Evolutionary conservation across 139 green algal species (phyloP), one percentile per base, ranked within the genome.

Genomic region (Picochlorum costavermella): DNA sequence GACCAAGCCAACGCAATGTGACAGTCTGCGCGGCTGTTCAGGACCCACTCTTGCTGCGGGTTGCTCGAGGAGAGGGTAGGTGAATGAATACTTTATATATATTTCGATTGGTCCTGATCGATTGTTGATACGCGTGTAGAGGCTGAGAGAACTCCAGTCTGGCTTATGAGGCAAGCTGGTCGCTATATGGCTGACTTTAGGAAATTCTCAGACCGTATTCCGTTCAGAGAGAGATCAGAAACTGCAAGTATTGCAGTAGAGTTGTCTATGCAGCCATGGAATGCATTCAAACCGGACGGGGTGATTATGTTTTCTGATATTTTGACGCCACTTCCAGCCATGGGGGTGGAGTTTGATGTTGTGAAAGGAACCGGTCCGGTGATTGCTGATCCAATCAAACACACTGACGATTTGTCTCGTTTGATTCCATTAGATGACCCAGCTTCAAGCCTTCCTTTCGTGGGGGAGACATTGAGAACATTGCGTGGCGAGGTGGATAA

Each of bases 221-320:
- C 78, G 1, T 98, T 98, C 77, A 71, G 93, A 17, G 78, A 92
- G 74, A 83, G 94, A 23, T 96, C 86, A 4, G 94, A 99, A 81
- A 99, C 91, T 3, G 76, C 92, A 13, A 88, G 92, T 11, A 97
- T 97, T 62, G 92, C 92, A 33, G 88, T 90, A 23, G 90, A 92
- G 81, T 76, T 99, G 23, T 96, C 88, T 5, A 61, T 98, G 70
- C 92, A 99, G 86, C 94, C 94, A 4, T 98, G 84, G 83, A 67
- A 82, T 13, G 85, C 92, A 2, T 99, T 97, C 75, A 72, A 86
- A 28, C 76, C 94, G 1, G 94, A 99, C 61, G 94, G 88, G 48
- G 92, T 99, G 56, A 97, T 99, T 78, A 95, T 99, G 79, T 99
- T 99, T 83, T 92, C 79, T 44, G 94, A 99, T 77, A 99, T 99